Evolutionary conservation across 805 yeast genomes (phyloP).

Genomic region (Ogataea parapolymorpha): DNA sequence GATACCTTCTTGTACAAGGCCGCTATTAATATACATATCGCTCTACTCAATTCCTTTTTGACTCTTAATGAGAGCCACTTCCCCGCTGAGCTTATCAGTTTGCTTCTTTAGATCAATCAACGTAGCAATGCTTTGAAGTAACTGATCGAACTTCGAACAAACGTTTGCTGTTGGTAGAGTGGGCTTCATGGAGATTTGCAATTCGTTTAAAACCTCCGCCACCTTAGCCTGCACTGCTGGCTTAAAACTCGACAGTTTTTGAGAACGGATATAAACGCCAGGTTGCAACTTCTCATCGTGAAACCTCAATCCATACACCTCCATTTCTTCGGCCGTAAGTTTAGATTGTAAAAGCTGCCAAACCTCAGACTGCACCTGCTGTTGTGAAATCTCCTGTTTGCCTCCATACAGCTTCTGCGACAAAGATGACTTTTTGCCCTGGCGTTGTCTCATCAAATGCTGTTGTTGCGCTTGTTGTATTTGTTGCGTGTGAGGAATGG

Average conservation of each 20-base stretch:
- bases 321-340: constrained; percentile 74
- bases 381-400: constrained; percentile 11
- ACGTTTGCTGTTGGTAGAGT: constrained; percentile 83
- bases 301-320: constrained; percentile 75
- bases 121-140: constrained; percentile 65
- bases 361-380: constrained; percentile 26
- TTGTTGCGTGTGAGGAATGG: constrained; percentile 44
- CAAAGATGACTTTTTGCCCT: constrained; percentile 11
- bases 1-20: constrained; percentile 2
- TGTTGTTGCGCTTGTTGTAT: constrained; percentile 21
- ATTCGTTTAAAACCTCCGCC: constrained; percentile 62
- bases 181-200: constrained; percentile 78
- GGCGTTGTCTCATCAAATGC: constrained; percentile 15
- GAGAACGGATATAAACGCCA: constrained; percentile 80
- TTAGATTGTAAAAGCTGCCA: constrained; percentile 45
- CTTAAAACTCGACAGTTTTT: constrained; percentile 72
- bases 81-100: constrained; percentile 83
- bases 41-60: constrained; percentile 28
- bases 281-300: constrained; percentile 72
- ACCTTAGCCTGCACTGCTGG: constrained; percentile 70
- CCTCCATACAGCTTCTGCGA: constrained; percentile 4
- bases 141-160: constrained; percentile 69
- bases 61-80: constrained; percentile 47
- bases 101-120: constrained; percentile 83
- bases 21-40: constrained; percentile 10